Conservation (phyloP, 768 basidiomycete genomes). For the Suillus cothurnatus region DNA sequence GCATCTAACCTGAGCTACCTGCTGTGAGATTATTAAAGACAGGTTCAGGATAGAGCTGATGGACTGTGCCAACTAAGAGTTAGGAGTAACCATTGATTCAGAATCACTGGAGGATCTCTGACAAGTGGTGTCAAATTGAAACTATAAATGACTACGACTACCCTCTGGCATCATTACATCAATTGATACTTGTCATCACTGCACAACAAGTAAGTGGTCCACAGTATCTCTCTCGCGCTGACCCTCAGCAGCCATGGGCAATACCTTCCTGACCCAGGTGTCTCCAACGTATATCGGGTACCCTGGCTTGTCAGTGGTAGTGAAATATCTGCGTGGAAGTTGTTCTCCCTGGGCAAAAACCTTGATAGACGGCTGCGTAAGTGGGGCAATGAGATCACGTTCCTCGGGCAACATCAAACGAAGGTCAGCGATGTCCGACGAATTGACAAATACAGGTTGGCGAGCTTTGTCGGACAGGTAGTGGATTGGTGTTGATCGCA, state of each 20-base stretch:
- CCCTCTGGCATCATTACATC: neutral
- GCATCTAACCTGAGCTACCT: no score
- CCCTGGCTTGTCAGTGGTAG: no score
- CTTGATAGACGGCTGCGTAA: constrained; percentile 12
- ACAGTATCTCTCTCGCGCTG: neutral
- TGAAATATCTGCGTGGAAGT: constrained; percentile 15
- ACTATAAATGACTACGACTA: neutral
- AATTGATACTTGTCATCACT: neutral
- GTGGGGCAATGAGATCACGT: constrained; percentile 12
- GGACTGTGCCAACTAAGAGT: no score
- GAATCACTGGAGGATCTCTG: neutral
- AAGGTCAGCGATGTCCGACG: neutral
- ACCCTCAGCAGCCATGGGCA: neutral
- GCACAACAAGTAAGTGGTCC: neutral
- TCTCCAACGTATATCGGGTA: constrained; percentile 25
- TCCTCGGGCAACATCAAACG: constrained; percentile 11
- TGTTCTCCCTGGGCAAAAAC: constrained; percentile 21
- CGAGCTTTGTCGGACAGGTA: constrained; percentile 24
- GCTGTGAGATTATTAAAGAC: no score
- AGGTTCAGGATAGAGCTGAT: no score
- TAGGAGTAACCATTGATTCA: no score
- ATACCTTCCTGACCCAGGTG: constrained; percentile 22
- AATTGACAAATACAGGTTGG: constrained; percentile 21
- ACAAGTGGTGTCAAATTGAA: neutral
- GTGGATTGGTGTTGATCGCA: constrained; percentile 11